These are phyloP conservation scores for Cryptococcus sp. DNA, from an alignment of 1,284 basidiomycete species.

Conservation along the genomic window DNA sequence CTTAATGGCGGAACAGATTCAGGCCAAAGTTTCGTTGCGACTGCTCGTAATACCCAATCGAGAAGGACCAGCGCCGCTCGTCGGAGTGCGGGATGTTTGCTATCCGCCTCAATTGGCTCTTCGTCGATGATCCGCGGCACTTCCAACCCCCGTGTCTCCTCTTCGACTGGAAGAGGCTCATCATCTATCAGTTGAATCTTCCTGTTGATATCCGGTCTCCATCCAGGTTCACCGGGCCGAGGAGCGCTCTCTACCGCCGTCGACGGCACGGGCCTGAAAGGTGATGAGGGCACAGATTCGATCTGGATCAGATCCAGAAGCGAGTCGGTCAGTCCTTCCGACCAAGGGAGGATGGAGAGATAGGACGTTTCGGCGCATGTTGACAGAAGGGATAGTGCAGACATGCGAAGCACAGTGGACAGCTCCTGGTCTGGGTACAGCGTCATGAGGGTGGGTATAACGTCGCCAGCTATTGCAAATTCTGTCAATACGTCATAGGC, in stretches of 20 bases:
- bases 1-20: neutral
- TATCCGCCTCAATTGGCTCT: conserved; percentile 59
- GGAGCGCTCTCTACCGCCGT: neutral
- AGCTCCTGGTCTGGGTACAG: conserved; percentile 63
- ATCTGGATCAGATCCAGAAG: conserved; percentile 78
- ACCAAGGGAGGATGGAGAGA: conserved; percentile 66
- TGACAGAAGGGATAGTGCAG: conserved; percentile 77
- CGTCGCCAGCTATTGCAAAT: conserved; percentile 60
- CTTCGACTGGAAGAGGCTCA: conserved; percentile 18
- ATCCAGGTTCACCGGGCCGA: conserved; percentile 15
- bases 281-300: conserved; percentile 59
- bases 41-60: conserved; percentile 56
- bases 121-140: conserved; percentile 54
- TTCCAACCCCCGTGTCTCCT: conserved; percentile 9
- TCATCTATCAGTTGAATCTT: conserved; percentile 20
- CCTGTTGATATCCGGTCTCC: conserved; percentile 3
- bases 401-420: conserved; percentile 74
- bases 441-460: conserved; percentile 70
- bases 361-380: conserved; percentile 68
- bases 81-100: conserved; percentile 75
- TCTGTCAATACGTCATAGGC: neutral
- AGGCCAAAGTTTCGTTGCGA: conserved; percentile 55
- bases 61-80: conserved; percentile 80
- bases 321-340: conserved; percentile 62
- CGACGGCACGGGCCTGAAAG: conserved; percentile 9